Conservation (phyloP, 2,329 filamentous ascomycete genomes). For the Sclerotinia trifoliorum region DNA sequence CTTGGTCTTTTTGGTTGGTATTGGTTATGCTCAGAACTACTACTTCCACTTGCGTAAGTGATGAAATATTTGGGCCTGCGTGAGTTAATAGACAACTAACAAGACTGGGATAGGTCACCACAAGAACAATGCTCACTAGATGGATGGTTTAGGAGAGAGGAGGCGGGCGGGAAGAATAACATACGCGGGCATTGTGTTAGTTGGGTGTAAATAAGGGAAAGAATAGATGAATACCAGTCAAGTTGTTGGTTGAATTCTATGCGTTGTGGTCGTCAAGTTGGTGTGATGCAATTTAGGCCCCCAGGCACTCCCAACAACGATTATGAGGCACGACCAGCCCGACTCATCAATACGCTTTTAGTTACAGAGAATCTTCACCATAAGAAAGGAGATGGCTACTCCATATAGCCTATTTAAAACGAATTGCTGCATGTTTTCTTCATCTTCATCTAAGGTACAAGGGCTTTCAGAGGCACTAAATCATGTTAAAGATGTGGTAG, state of each 20-base stretch:
- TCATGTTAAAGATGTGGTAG: background rate
- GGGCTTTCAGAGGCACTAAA: background rate
- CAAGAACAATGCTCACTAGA: slow-evolving; percentile 99
- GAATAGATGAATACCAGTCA: slow-evolving; percentile 29
- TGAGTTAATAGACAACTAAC: background rate
- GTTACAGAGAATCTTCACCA: background rate
- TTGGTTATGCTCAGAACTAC: slow-evolving; percentile 98
- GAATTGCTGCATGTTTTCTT: background rate
- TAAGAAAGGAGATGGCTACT: background rate
- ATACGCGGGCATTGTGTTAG: slow-evolving; percentile 16
- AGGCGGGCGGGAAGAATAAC: slow-evolving; percentile 11
- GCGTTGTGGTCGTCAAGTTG: background rate
- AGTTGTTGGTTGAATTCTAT: slow-evolving; percentile 9
- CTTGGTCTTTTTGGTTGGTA: slow-evolving; percentile 70
- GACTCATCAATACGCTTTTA: background rate
- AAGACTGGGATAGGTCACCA: slow-evolving; percentile 73
- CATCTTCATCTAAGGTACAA: background rate
- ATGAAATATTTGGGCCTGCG: background rate
- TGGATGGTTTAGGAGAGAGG: slow-evolving; percentile 14
- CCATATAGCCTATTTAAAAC: background rate
- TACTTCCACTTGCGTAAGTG: slow-evolving; percentile 98
- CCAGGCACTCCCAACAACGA: background rate
- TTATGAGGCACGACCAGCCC: background rate
- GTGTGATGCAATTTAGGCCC: slow-evolving; percentile 11
- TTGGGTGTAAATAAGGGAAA: slow-evolving; percentile 37